Base-by-base conservation (phyloP, 805 yeast genomes). In the Hanseniaspora hatyaiensis region DNA sequence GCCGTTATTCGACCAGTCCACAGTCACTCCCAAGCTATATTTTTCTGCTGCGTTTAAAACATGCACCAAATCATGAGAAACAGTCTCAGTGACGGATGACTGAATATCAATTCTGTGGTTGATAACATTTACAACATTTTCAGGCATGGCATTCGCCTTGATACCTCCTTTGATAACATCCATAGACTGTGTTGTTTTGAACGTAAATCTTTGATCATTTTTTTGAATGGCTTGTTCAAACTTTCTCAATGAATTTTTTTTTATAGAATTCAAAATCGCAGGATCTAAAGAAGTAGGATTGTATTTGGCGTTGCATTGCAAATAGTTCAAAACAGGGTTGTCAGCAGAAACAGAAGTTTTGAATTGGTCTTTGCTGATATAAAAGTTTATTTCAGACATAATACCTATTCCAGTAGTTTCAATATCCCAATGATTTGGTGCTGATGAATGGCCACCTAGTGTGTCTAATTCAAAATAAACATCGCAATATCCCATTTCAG, bases 341-440 rank as follows among this genome's bases (percentile, higher is more conserved):
- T 64, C 64, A 2, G 62, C 53, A 12, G 73, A 59, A 18, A 82
- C 61, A 8, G 62, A 52, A 1, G 77, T 65, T 20, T 64, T 58
- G 44, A 57, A 64, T 11, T 78, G 80, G 52, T 74, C 71, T 8
- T 61, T 58, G 58, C 85, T 94, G 26, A 84, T 65, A 15, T 59
- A 54, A 8, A 67, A 61, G 11, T 78, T 67, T 47, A 84, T 65
- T 50, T 80, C 77, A 2, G 85, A 69, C 48, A 79, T 67, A 28
- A 84, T 71, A 11, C 92, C 95, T 61, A 85, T 80, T 11, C 79
- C 82, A 2, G 82, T 71, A 2, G 92, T 82, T 57, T 84, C 92
- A 42, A 74, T 79, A 53, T 66, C 66, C 38, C 51, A 47, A 6
- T 60, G 63, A 15, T 74, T 77, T 13, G 80, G 80, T 23, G 71